phyloP scores from a whole-genome alignment of 2,329 filamentous ascomycete species.

The Alternaria novae-zelandiae region DNA sequence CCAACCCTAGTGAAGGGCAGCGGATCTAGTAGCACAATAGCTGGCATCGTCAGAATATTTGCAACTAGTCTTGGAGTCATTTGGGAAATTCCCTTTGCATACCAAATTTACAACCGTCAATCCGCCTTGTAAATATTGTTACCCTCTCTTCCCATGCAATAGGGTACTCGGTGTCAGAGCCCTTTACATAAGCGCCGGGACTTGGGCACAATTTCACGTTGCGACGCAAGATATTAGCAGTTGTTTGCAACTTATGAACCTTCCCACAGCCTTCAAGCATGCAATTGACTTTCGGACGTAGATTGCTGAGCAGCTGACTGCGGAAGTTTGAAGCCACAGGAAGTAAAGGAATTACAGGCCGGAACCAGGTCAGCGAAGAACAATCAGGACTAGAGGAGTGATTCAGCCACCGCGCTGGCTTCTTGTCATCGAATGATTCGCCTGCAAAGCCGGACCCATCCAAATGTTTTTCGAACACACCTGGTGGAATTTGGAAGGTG shows the following conservation, averaged over 20 bases:
- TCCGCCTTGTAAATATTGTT: not conserved
- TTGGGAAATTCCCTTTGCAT: not conserved
- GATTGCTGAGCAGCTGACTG: not conserved
- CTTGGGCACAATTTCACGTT: not conserved
- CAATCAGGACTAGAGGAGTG: not conserved
- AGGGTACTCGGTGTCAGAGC: not conserved
- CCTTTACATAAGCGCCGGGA: not conserved
- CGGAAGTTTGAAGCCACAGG: not conserved
- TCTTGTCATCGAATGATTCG: not conserved
- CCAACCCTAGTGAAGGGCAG: not conserved
- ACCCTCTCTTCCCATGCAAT: not conserved
- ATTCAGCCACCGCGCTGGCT: not conserved
- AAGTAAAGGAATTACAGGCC: not conserved
- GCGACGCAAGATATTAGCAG: not conserved
- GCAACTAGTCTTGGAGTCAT: not conserved
- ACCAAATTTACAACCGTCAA: not conserved
- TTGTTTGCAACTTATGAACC: not conserved
- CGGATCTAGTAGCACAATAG: not conserved
- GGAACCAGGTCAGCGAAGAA: not conserved
- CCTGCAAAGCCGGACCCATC: not conserved
- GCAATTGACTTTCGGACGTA: too few species aligned
- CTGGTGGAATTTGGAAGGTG: not conserved
- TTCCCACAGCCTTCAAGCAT: not conserved
- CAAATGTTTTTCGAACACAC: not conserved
- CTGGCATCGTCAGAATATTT: not conserved